Evolutionary conservation across 2,329 filamentous ascomycete species (phyloP).

Genomic region (Pseudogymnoascus sp.): DNA sequence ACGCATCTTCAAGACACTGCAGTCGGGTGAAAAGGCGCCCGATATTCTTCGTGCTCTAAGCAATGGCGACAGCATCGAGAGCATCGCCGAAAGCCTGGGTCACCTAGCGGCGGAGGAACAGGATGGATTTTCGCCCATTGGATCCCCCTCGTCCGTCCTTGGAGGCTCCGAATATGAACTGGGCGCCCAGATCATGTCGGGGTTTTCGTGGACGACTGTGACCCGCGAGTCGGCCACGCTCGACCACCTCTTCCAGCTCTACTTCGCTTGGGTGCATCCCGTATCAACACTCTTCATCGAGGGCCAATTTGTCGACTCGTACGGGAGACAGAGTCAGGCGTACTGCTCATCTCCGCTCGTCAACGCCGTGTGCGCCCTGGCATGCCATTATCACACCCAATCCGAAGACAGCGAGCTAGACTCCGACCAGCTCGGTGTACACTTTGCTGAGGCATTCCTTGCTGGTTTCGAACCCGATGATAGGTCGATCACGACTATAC

Average conservation of each 20-base stretch:
- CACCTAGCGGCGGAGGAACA: constrained; percentile 18
- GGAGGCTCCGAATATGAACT: constrained; percentile 18
- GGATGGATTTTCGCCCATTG: constrained; percentile 19
- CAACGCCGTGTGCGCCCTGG: constrained; percentile 29
- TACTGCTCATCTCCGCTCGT: constrained; percentile 26
- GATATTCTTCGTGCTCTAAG: constrained; percentile 25
- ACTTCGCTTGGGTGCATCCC: constrained; percentile 30
- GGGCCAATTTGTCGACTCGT: constrained; percentile 23
- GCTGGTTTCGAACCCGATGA: constrained; percentile 19
- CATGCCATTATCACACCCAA: constrained; percentile 24
- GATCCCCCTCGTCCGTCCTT: constrained; percentile 17
- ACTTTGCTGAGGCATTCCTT: constrained; percentile 23
- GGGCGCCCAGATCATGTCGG: constrained; percentile 11
- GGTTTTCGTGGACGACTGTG: constrained; percentile 24
- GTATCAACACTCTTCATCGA: constrained; percentile 28
- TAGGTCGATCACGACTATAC: constrained; percentile 21
- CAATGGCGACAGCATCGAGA: constrained; percentile 23
- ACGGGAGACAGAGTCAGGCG: constrained; percentile 14
- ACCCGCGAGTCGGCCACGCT: constrained; percentile 20
- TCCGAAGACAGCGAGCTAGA: constrained; percentile 19
- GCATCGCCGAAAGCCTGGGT: constrained; percentile 25
- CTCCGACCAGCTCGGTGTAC: constrained; percentile 19
- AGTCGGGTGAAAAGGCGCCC: constrained; percentile 21
- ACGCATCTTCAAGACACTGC: constrained; percentile 24
- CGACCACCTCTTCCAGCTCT: constrained; percentile 27